Base-by-base conservation (phyloP, 441 rosid genomes). In the Jatropha podagrica region DNA sequence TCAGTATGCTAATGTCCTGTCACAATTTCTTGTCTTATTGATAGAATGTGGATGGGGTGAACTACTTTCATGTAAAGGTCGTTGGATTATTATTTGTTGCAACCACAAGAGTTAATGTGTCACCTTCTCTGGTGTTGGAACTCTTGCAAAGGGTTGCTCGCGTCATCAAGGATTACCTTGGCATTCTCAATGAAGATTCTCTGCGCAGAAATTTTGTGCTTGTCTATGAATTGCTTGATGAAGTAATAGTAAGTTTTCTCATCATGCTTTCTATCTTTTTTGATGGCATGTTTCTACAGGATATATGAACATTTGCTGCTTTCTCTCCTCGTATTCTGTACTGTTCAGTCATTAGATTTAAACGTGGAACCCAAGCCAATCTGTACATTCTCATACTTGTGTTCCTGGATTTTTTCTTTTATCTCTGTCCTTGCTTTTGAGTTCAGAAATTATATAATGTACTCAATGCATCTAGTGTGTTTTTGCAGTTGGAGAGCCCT, bases 81-180 rank as follows among this genome's bases (percentile, higher is more conserved):
- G 95, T 89, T 78, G 98, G 99, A 49, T 81, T 95, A 7, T 78
- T 93, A 70, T 95, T 93, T 77, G 99, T 93, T 60, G 98, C 99
- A 8, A 93, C 99, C 60, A 93, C 97, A 5, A 89, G 99, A 77
- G 89, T 91, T 69, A 95, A 95, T 12, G 86, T 88, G 59, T 90
- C 99, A 27, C 98, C 99, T 42, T 91, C 99, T 75, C 90, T 95
- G 77, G 94, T 91, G 61, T 79, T 95, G 96, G 99, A 95, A 91
- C 95, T 95, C 80, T 81, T 95, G 42, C 99, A 95, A 85, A 89
- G 99, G 87, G 84, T 91, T 18, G 97, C 99, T 44, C 94, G 98
- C 40, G 99, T 95, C 72, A 91, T 93, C 80, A 95, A 95, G 81
- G 99, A 93, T 80, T 95, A 95, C 77, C 94, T 93, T 13, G 98